phyloP scores from a whole-genome alignment of 768 basidiomycete species.

The Amanita molliuscula region DNA sequence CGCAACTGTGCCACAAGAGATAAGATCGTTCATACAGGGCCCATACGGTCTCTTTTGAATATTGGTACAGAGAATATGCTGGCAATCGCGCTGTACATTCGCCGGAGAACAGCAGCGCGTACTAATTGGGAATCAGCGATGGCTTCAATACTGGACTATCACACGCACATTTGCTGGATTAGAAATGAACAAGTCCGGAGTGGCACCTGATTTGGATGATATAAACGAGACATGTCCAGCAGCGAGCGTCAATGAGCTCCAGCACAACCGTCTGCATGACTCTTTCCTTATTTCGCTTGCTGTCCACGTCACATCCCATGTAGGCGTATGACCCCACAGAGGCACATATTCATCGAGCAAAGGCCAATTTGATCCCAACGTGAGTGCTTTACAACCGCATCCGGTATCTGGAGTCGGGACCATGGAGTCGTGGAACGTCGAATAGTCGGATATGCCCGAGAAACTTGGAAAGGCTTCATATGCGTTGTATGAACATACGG shows the following conservation, averaged over 20 bases:
- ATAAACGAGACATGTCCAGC: constrained; percentile 57
- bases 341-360: constrained; percentile 43
- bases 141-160: background rate
- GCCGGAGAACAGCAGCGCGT: constrained; percentile 67
- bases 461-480: constrained; percentile 11
- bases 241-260: constrained; percentile 56
- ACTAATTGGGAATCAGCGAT: constrained; percentile 26
- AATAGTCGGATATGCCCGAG: background rate
- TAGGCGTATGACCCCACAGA: constrained; percentile 1
- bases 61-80: constrained; percentile 10
- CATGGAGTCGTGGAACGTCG: constrained; percentile 4
- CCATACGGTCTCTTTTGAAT: constrained; percentile 63
- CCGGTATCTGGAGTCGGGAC: constrained; percentile 14
- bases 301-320: constrained; percentile 10
- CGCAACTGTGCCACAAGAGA: constrained; percentile 65
- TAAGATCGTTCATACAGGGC: constrained; percentile 62
- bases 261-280: constrained; percentile 61
- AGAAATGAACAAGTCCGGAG: constrained; percentile 46
- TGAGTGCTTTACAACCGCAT: constrained; percentile 39
- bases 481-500: constrained; percentile 1
- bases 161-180: constrained; percentile 57
- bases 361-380: constrained; percentile 42
- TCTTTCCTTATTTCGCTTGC: constrained; percentile 61
- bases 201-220: too few species aligned
- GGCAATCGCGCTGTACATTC: constrained; percentile 40